Evolutionary conservation across 768 basidiomycete species (phyloP), one percentile per base, ranked within the genome.

Genomic region (Lyophyllum shimeji): DNA sequence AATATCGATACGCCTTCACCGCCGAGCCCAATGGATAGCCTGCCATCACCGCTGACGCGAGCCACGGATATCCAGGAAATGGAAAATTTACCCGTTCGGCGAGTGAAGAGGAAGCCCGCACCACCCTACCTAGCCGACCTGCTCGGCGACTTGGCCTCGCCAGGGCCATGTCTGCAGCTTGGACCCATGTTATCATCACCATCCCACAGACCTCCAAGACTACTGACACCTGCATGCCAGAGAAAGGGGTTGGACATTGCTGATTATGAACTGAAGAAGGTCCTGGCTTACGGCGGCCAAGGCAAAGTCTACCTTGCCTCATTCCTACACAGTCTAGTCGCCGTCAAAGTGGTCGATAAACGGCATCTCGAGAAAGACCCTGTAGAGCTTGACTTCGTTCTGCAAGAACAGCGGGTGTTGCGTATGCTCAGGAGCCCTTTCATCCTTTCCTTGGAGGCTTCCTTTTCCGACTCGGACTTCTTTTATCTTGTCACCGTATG

Each of bases 401-500:
- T 53, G 11, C 42, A 52, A 34, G 64, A 65, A 42, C 64, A 63
- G 39, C 45, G 37, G 1, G 44, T 56, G 3, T 46, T 65, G 27
- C 55, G 55, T 12, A 21, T 57, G 17, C 31, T 46, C 15, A 52
- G 50, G 1, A 44, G 43, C 20, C 55, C 56, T n/a, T 60, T 60
- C 33, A 27, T 65, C 42, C 20, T 63, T 1, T 47, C 55, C 20
- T 29, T 65, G 8, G 50, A 43, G 21, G 62, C 60, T 2, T 56
- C 54, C 7, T 65, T 63, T 24, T 52, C 59, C 18, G 62, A 65
- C 39, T 46, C 48, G 17, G 13, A 23, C 11, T 52, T 46, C 31
- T 61, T 63, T 25, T 65, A 61, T 27, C 43, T 65, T 1, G 53
- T 60, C 25, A 63, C 60, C 33, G 64, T 65, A 47, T 7, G 60